phyloP scores from a whole-genome alignment of 805 yeast species.

The Monosporozyma yasuniensis region DNA sequence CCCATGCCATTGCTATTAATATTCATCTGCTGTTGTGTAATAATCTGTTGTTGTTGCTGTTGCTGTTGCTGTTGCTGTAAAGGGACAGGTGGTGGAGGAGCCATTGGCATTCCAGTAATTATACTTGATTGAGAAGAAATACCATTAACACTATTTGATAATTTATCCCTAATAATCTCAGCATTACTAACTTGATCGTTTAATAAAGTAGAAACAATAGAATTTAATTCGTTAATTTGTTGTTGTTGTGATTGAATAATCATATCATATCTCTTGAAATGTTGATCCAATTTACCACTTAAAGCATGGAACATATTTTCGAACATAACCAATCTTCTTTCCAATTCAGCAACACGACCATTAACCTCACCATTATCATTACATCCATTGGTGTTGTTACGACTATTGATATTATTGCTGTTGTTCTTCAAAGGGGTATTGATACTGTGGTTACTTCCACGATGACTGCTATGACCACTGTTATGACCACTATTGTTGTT shows the following conservation, averaged over 20 bases:
- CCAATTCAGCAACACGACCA: conserved; percentile 17
- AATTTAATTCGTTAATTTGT: conserved; percentile 24
- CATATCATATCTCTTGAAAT: conserved; percentile 27
- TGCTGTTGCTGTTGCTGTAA: background rate
- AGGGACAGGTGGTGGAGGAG: background rate
- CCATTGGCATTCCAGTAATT: background rate
- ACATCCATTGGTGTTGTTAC: conserved; percentile 5
- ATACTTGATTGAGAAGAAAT: conserved; percentile 13
- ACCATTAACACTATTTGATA: conserved; percentile 17
- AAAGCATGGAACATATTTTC: conserved; percentile 26
- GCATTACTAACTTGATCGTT: conserved; percentile 26
- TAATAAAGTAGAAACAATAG: conserved; percentile 18
- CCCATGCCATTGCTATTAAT: background rate
- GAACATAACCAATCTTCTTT: conserved; percentile 23
- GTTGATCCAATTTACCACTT: conserved; percentile 25
- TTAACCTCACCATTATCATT: background rate
- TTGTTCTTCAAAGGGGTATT: background rate
- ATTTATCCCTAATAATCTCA: conserved; percentile 22
- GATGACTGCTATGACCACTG: background rate
- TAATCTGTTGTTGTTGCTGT: background rate
- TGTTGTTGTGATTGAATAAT: conserved; percentile 26
- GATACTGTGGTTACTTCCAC: background rate
- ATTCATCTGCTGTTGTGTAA: background rate
- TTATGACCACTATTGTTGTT: background rate
- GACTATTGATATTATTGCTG: background rate